Conservation (phyloP, 1,284 basidiomycete genomes). For the Coriolopsis trogii region DNA sequence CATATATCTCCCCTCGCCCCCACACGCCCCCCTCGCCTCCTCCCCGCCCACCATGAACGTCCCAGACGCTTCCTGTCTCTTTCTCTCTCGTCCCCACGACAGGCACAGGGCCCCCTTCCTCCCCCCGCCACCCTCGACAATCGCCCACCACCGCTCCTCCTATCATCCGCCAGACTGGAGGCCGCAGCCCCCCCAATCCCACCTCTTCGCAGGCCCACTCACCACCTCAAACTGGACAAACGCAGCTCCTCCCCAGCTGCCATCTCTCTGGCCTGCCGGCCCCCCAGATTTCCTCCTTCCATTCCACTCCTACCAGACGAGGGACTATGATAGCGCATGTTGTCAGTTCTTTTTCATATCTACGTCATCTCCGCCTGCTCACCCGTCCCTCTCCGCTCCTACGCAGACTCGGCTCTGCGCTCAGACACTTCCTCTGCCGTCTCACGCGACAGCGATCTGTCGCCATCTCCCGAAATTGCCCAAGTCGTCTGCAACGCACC, state of each 20-base stretch:
- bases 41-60: slow-evolving; percentile 16
- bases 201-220: slow-evolving; percentile 23
- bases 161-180: slow-evolving; percentile 11
- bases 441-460: slow-evolving; percentile 29
- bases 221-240: slow-evolving; percentile 22
- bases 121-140: slow-evolving; percentile 7
- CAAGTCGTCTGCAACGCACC: slow-evolving; percentile 65
- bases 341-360: slow-evolving; percentile 22
- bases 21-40: slow-evolving; percentile 6
- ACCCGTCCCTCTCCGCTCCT: too few species aligned
- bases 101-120: slow-evolving; percentile 6
- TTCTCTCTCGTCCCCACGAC: slow-evolving; percentile 17
- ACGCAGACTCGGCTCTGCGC: slow-evolving; percentile 46
- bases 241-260: slow-evolving; percentile 15
- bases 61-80: slow-evolving; percentile 11
- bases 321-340: slow-evolving; percentile 6
- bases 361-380: background rate
- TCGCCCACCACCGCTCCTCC: slow-evolving; percentile 6
- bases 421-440: slow-evolving; percentile 40
- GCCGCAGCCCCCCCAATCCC: slow-evolving; percentile 19
- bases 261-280: slow-evolving; percentile 21
- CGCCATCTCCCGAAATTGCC: slow-evolving; percentile 33
- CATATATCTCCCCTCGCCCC: slow-evolving; percentile 14
- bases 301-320: slow-evolving; percentile 21
- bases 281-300: slow-evolving; percentile 30